Percentiles rank a stretch among this genome's conserved stretches.
phyloP scores from a whole-genome alignment of 345 rosid genomes.

The Stellera chamaejasme region DNA sequence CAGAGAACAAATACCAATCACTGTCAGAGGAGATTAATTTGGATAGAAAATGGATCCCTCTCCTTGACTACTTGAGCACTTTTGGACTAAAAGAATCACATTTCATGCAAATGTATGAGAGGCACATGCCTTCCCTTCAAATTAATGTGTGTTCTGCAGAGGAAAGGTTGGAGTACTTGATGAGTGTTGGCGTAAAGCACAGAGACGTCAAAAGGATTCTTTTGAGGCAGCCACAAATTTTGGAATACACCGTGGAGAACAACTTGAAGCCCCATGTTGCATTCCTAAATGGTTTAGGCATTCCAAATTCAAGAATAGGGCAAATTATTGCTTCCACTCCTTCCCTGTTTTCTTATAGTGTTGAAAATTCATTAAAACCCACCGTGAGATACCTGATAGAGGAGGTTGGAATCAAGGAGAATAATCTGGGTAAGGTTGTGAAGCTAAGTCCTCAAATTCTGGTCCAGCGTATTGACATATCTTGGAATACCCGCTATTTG shows the following conservation, averaged over 20 bases:
- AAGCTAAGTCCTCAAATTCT: slow-evolving; percentile 94
- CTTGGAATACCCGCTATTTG: slow-evolving; percentile 86
- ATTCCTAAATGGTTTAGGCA: slow-evolving; percentile 69
- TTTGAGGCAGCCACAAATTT: slow-evolving; percentile 88
- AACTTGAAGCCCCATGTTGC: slow-evolving; percentile 75
- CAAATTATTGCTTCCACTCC: slow-evolving; percentile 76
- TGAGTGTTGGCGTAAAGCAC: slow-evolving; percentile 83
- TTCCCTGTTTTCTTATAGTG: slow-evolving; percentile 76
- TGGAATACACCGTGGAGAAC: slow-evolving; percentile 79
- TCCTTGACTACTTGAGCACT: slow-evolving; percentile 69
- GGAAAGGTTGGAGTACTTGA: slow-evolving; percentile 84
- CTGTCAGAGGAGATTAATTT: slow-evolving; percentile 65
- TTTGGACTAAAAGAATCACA: slow-evolving; percentile 83
- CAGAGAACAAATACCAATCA: slow-evolving; percentile 37
- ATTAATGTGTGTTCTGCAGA: slow-evolving; percentile 67
- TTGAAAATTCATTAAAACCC: slow-evolving; percentile 85
- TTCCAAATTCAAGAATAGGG: slow-evolving; percentile 75
- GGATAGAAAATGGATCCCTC: slow-evolving; percentile 79
- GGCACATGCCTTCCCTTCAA: slow-evolving; percentile 81
- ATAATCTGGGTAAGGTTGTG: slow-evolving; percentile 74
- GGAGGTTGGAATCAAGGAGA: slow-evolving; percentile 85
- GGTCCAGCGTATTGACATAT: slow-evolving; percentile 83
- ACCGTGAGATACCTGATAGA: slow-evolving; percentile 91
- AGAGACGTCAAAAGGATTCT: slow-evolving; percentile 80
- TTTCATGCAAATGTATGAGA: slow-evolving; percentile 80